phyloP scores from a whole-genome alignment of 176 grass and related monocot genomes.

The Paspalum notatum region DNA sequence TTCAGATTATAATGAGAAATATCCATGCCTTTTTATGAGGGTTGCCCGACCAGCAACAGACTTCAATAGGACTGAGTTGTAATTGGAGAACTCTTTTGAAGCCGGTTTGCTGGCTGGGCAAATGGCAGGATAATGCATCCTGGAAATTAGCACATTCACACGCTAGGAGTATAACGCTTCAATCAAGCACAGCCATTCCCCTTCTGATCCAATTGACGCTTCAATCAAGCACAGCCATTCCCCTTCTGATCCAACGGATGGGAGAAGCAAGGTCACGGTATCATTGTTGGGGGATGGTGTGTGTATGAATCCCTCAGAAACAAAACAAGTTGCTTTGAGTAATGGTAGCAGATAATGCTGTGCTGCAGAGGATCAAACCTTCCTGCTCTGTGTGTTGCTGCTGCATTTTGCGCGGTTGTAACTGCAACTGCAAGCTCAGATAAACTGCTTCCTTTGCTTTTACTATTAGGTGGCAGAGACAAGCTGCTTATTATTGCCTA shows the following conservation, averaged over 20 bases:
- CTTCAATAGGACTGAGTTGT: too few species aligned
- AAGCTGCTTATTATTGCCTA: neutral
- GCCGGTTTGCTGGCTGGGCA: too few species aligned
- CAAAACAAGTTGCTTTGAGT: neutral
- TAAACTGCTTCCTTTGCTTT: too few species aligned
- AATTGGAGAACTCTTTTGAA: neutral
- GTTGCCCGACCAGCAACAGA: neutral
- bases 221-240: neutral
- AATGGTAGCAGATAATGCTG: neutral
- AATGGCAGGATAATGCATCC: neutral
- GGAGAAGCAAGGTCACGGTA: neutral
- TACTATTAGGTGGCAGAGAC: neutral
- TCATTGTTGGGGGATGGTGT: neutral
- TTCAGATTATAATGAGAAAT: conserved; percentile 35
- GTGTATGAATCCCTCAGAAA: neutral
- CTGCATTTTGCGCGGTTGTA: too few species aligned
- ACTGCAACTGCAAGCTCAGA: too few species aligned
- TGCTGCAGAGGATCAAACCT: neutral
- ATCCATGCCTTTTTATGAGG: neutral
- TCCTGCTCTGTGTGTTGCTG: neutral
- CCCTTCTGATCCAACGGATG: neutral
- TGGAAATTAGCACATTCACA: neutral
- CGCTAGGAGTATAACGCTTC: neutral
- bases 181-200: neutral
- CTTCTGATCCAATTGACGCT: neutral